Evolutionary conservation across 768 basidiomycete species (phyloP).

Genomic region (Mycena leptocephala): DNA sequence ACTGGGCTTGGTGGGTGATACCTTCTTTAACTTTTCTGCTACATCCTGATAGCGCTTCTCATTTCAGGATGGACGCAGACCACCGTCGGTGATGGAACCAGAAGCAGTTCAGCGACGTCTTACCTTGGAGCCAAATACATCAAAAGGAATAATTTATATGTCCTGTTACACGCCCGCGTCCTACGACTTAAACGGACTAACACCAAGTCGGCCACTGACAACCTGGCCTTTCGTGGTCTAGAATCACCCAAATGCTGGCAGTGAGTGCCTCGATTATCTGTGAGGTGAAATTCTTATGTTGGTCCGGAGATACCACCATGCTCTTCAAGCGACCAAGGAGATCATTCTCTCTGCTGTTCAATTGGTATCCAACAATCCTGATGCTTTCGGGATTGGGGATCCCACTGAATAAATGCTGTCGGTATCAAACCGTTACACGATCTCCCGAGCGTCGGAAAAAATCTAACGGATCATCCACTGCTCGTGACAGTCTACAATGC

Average conservation of each 20-base stretch:
- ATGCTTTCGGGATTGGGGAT: slow-evolving; percentile 40
- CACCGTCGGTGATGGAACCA: slow-evolving; percentile 24
- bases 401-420: slow-evolving; percentile 20
- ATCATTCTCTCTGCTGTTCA: slow-evolving; percentile 47
- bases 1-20: slow-evolving; percentile 50
- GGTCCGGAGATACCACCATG: no score
- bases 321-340: no score
- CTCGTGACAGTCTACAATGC: background rate
- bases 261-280: background rate
- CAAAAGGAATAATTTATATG: background rate
- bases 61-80: slow-evolving; percentile 40
- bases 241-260: background rate
- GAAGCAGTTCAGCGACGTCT: background rate
- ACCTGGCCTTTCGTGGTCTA: background rate
- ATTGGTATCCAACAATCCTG: slow-evolving; percentile 43
- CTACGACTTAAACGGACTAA: no score
- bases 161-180: background rate
- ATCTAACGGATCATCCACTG: slow-evolving; percentile 29
- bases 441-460: slow-evolving; percentile 36
- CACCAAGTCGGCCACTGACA: background rate
- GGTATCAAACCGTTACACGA: slow-evolving; percentile 28
- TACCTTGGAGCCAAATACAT: background rate
- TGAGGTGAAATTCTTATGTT: no score
- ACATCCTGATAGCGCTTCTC: background rate
- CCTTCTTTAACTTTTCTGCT: no score